Conservation (phyloP, 2,329 filamentous ascomycete genomes). For the Phyllosticta citriasiana region DNA sequence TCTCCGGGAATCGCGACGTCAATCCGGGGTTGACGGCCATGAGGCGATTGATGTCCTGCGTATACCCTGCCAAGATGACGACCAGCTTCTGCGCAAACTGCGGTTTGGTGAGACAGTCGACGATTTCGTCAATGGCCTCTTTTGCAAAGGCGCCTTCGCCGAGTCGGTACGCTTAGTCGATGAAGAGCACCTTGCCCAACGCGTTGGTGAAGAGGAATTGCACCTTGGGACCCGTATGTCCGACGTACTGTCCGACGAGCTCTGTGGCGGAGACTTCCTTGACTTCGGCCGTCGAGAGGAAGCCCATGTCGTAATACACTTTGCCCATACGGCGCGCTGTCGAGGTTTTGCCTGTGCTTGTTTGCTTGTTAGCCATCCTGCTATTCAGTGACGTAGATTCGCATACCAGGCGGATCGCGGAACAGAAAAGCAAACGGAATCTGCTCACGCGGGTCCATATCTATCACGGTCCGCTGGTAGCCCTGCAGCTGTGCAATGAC, state of each 20-base stretch:
- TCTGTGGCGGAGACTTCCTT: constrained; percentile 59
- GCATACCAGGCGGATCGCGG: constrained; percentile 50
- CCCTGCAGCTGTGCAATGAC: constrained; percentile 45
- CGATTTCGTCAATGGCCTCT: constrained; percentile 44
- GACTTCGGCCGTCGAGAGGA: constrained; percentile 51
- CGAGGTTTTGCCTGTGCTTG: constrained; percentile 62
- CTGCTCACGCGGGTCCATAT: constrained; percentile 46
- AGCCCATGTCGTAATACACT: constrained; percentile 64
- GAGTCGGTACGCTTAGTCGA: constrained; percentile 64
- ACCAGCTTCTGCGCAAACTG: constrained; percentile 51
- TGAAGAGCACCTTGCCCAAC: constrained; percentile 57
- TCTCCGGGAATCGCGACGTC: constrained; percentile 54
- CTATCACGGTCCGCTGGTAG: constrained; percentile 45
- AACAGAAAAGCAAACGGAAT: constrained; percentile 63
- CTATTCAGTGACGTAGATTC: background rate
- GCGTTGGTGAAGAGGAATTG: constrained; percentile 49
- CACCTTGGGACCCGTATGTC: constrained; percentile 60
- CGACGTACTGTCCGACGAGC: constrained; percentile 57
- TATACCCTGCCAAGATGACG: constrained; percentile 61
- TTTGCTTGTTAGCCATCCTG: background rate
- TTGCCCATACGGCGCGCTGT: constrained; percentile 66
- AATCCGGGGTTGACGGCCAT: constrained; percentile 53
- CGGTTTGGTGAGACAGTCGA: constrained; percentile 45
- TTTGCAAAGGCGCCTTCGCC: constrained; percentile 47
- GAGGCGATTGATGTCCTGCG: constrained; percentile 53